Evolutionary conservation across 345 rosid genomes (phyloP).

Genomic region (Viola odorata): DNA sequence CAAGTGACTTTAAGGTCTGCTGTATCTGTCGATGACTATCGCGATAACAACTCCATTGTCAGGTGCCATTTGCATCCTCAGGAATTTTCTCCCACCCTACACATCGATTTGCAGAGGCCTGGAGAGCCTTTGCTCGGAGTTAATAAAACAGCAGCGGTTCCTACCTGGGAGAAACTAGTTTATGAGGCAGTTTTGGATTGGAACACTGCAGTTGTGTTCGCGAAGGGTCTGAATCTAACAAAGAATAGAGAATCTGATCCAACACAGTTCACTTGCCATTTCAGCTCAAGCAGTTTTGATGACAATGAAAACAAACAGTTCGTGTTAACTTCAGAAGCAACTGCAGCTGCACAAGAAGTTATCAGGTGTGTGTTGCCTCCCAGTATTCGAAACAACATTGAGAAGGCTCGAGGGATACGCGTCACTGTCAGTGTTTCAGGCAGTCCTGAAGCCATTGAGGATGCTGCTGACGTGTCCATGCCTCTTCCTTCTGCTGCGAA

Average conservation of each 20-base stretch:
- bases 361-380: constrained; percentile 74
- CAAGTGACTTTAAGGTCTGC: constrained; percentile 22
- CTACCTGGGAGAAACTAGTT: constrained; percentile 62
- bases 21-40: constrained; percentile 52
- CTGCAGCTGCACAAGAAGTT: constrained; percentile 87
- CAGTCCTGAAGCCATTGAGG: constrained; percentile 12
- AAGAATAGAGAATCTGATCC: constrained; percentile 70
- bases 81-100: constrained; percentile 43
- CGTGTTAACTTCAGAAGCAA: constrained; percentile 46
- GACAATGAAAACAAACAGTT: constrained; percentile 27
- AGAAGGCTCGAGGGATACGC: constrained; percentile 45
- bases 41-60: constrained; percentile 49
- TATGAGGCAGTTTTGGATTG: constrained; percentile 74
- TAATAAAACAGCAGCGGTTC: constrained; percentile 34
- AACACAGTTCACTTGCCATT: constrained; percentile 59
- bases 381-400: constrained; percentile 39
- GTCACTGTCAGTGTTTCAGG: constrained; percentile 29
- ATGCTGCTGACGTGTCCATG: constrained; percentile 6
- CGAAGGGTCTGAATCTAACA: constrained; percentile 79
- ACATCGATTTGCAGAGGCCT: constrained; percentile 41
- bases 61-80: constrained; percentile 64
- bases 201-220: constrained; percentile 66
- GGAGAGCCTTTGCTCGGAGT: constrained; percentile 19
- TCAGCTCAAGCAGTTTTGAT: constrained; percentile 38
- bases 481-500: constrained; percentile 61